phyloP scores from a whole-genome alignment of 23 red algal genomes.

The Pyropia haitanensis region DNA sequence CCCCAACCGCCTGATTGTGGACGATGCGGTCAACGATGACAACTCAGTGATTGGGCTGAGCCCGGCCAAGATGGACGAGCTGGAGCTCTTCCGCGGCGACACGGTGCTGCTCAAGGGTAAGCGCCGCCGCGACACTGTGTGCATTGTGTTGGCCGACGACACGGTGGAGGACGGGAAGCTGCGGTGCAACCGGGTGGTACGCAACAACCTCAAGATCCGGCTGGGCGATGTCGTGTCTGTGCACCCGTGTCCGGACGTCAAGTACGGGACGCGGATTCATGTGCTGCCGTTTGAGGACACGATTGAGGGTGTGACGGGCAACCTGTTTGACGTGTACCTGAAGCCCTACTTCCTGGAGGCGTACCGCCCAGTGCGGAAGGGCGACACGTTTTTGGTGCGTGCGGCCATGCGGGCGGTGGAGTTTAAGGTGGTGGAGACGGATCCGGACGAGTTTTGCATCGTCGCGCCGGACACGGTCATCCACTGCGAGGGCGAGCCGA shows the following conservation, averaged over 20 bases:
- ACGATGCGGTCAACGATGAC: constrained; percentile 95
- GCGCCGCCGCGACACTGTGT: constrained; percentile 91
- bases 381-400: constrained; percentile 93
- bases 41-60: constrained; percentile 89
- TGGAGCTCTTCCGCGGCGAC: constrained; percentile 96
- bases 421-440: constrained; percentile 99
- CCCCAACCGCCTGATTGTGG: constrained; percentile 91
- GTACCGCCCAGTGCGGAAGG: constrained; percentile 95
- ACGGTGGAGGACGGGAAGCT: constrained; percentile 82
- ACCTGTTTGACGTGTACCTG: constrained; percentile 91
- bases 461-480: constrained; percentile 98
- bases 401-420: constrained; percentile 93
- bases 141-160: constrained; percentile 96
- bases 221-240: constrained; percentile 91
- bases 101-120: constrained; percentile 94
- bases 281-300: constrained; percentile 97
- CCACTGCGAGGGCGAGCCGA: constrained; percentile 97
- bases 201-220: constrained; percentile 95
- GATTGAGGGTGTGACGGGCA: constrained; percentile 83
- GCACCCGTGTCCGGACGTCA: constrained; percentile 82
- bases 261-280: constrained; percentile 97
- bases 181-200: constrained; percentile 82
- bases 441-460: constrained; percentile 98
- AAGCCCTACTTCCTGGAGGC: constrained; percentile 98
- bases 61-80: constrained; percentile 99